Percentiles rank a stretch among this genome's conserved stretches.
Conservation (phyloP, 306 rosid species). For the Hippophae tibetana region DNA sequence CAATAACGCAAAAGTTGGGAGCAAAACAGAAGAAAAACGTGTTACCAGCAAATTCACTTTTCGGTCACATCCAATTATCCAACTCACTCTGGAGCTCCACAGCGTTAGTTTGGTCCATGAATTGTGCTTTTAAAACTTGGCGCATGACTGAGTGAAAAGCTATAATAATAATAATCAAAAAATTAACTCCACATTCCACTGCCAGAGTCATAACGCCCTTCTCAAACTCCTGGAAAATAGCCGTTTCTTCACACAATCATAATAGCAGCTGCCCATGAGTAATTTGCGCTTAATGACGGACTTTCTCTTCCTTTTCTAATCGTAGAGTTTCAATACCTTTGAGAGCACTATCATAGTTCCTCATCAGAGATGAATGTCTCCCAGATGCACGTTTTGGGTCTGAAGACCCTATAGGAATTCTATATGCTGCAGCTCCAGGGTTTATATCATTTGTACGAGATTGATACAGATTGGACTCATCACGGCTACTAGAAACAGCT, state of each 20-base stretch:
- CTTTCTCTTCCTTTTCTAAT: slow-evolving; percentile 71
- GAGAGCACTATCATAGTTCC: slow-evolving; percentile 63
- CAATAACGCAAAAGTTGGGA: slow-evolving; percentile 4
- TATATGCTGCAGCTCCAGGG: slow-evolving; percentile 14
- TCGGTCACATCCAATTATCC: too few relatives aligned
- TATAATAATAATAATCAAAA: too few relatives aligned
- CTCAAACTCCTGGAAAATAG: too few relatives aligned
- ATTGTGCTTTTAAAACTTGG: too few relatives aligned
- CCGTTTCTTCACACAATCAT: too few relatives aligned
- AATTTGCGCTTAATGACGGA: slow-evolving; percentile 33
- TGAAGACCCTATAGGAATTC: slow-evolving; percentile 29
- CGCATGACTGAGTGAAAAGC: too few relatives aligned
- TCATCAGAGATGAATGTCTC: slow-evolving; percentile 47
- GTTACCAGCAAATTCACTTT: too few relatives aligned
- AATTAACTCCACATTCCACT: too few relatives aligned
- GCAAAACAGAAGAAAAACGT: too few relatives aligned
- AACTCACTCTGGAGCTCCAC: too few relatives aligned
- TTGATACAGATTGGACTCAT: slow-evolving; percentile 59
- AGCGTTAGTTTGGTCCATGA: too few relatives aligned
- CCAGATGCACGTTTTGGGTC: slow-evolving; percentile 55
- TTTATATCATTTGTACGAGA: slow-evolving; percentile 58
- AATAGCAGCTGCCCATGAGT: slow-evolving; percentile 22
- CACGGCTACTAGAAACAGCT: slow-evolving; percentile 68
- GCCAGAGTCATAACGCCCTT: too few relatives aligned
- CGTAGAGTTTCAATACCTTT: slow-evolving; percentile 78